Percentiles rank a stretch among this genome's conserved stretches.
These are phyloP conservation scores for Moricandia moricandioides DNA, from an alignment of 345 rosid species.

Conservation along the genomic window DNA sequence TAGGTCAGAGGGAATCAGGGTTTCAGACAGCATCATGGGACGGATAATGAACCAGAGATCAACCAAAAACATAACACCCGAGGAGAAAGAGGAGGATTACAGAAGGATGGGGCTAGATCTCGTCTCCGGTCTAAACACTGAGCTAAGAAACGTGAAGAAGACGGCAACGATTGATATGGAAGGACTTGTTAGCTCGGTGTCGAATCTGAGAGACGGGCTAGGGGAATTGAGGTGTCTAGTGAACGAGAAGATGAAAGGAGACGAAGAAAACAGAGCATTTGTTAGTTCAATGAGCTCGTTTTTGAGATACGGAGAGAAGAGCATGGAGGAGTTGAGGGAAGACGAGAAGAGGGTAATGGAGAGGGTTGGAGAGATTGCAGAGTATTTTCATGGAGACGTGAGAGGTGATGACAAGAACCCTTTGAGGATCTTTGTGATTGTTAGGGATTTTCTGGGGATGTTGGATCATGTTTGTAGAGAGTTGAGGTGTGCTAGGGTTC, in stretches of 20 bases:
- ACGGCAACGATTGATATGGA: conserved; percentile 87
- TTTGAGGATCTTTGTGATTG: conserved; percentile 87
- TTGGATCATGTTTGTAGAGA: conserved; percentile 90
- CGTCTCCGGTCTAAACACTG: conserved; percentile 73
- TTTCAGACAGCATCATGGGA: conserved; percentile 91
- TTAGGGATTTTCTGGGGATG: conserved; percentile 95
- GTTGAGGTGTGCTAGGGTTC: conserved; percentile 62
- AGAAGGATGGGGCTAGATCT: conserved; percentile 91
- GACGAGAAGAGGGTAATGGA: conserved; percentile 68
- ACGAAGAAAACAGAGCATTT: conserved; percentile 55
- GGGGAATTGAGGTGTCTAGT: conserved; percentile 49
- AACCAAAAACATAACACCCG: conserved; percentile 50
- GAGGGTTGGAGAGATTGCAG: conserved; percentile 71
- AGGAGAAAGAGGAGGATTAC: conserved; percentile 86
- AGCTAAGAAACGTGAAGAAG: conserved; percentile 86
- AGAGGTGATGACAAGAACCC: conserved; percentile 88
- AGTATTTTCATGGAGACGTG: conserved; percentile 90
- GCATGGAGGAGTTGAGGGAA: conserved; percentile 57
- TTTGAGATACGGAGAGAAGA: conserved; percentile 54
- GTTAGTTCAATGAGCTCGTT: conserved; percentile 60
- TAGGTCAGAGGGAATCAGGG: conserved; percentile 82
- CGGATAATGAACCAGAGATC: conserved; percentile 57
- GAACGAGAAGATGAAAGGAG: conserved; percentile 23
- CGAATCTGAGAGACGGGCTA: conserved; percentile 68
- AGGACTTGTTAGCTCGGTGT: conserved; percentile 81